Evolutionary conservation across 805 yeast species (phyloP).

Genomic region (Wickerhamomyces mucosus): DNA sequence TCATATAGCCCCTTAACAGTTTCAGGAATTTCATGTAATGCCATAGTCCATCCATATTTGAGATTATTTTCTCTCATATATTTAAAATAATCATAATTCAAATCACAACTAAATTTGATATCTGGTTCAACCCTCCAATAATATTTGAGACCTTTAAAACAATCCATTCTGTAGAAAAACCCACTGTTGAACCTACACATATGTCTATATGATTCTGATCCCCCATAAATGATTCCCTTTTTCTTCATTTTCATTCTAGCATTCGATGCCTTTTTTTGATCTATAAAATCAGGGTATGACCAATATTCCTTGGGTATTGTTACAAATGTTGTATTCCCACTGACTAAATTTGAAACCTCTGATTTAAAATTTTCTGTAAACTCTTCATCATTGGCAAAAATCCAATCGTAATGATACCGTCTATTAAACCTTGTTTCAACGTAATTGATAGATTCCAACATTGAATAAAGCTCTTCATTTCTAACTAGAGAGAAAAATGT

Average conservation of each 20-base stretch:
- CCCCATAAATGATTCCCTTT: slow-evolving; percentile 45
- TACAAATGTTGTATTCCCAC: slow-evolving; percentile 56
- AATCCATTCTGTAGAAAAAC: slow-evolving; percentile 53
- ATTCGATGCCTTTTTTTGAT: slow-evolving; percentile 35
- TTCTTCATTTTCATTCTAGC: slow-evolving; percentile 34
- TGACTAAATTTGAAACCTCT: slow-evolving; percentile 35
- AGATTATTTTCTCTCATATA: slow-evolving; percentile 45
- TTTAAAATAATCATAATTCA: slow-evolving; percentile 53
- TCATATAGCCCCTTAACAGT: slow-evolving; percentile 61
- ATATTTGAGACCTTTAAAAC: slow-evolving; percentile 50
- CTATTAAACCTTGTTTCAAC: slow-evolving; percentile 60
- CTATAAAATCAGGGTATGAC: slow-evolving; percentile 57
- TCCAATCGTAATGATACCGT: slow-evolving; percentile 62
- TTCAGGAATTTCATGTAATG: slow-evolving; percentile 50
- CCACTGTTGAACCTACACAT: slow-evolving; percentile 45
- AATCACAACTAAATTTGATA: slow-evolving; percentile 49
- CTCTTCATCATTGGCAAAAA: slow-evolving; percentile 59
- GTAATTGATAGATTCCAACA: slow-evolving; percentile 50
- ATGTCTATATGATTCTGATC: slow-evolving; percentile 52
- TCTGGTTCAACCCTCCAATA: slow-evolving; percentile 78
- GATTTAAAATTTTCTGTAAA: slow-evolving; percentile 46
- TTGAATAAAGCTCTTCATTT: slow-evolving; percentile 49
- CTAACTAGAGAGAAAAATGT: slow-evolving; percentile 64
- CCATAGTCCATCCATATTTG: slow-evolving; percentile 57
- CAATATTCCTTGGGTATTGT: slow-evolving; percentile 49